A percentile compares a stretch with the other conserved stretches of the same genome.
Evolutionary conservation across 1,284 basidiomycete species (phyloP).

Genomic region (Pisolithus thermaeus): DNA sequence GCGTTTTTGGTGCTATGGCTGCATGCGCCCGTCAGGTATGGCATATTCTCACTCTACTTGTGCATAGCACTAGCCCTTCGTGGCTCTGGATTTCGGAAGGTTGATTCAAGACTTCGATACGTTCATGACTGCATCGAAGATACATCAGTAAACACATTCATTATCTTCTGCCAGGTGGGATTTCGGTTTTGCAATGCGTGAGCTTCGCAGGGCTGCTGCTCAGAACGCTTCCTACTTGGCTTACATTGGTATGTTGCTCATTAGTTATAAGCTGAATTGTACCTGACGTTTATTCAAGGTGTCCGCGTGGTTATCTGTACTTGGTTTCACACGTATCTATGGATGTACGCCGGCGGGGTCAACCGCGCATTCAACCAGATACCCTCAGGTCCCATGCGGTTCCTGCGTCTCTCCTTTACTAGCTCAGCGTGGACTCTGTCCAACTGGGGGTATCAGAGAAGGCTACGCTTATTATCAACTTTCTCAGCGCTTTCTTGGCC

Average conservation of each 20-base stretch:
- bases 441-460: too few relatives aligned
- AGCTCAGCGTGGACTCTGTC: too few relatives aligned
- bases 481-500: conserved; percentile 37
- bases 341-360: too few relatives aligned
- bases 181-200: conserved; percentile 37
- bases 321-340: too few relatives aligned
- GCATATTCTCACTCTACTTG: background rate
- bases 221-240: conserved; percentile 59
- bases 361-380: too few relatives aligned
- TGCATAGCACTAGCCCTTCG: conserved; percentile 52
- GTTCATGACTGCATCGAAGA: conserved; percentile 37
- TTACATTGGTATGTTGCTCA: conserved; percentile 51
- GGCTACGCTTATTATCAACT: conserved; percentile 35
- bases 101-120: conserved; percentile 72
- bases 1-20: conserved; percentile 58
- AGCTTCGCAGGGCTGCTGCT: conserved; percentile 50
- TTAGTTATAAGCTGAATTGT: background rate
- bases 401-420: too few relatives aligned
- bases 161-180: conserved; percentile 13
- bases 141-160: conserved; percentile 21
- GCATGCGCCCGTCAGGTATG: conserved; percentile 72
- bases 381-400: conserved; percentile 12
- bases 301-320: conserved; percentile 61
- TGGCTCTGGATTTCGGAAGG: conserved; percentile 79
- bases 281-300: conserved; percentile 32